Base-by-base conservation (phyloP, 2,329 filamentous ascomycete species). In the Dothidotthia symphoricarpi region DNA sequence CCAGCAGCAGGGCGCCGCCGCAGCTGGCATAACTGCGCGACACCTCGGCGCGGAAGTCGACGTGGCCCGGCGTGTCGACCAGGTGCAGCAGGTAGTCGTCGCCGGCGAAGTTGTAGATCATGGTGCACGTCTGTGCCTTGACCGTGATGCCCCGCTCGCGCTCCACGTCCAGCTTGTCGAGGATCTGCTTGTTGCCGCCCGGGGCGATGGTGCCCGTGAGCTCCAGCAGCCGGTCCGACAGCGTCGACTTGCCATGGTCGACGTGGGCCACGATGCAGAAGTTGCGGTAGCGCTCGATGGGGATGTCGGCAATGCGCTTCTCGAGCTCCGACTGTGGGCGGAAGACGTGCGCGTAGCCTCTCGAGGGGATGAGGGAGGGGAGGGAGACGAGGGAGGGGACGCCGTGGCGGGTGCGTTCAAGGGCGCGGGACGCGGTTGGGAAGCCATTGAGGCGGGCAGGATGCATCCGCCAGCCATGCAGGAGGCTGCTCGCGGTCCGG, bases 241-340 rank as follows among this genome's bases (percentile, higher is more conserved):
- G 81, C 4, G 93, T 98, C 63, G 87, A 95, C 70, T 98, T 98
- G 59, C 93, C 93, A 81, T 98, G 93, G 67, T 98, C 93, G 63
- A 98, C 94, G 67, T 98, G 93, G 8, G 93, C 93, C 34, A 98
- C 91, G 59, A 98, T 97, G 69, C 93, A 98, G 67, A 98, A 98
- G 68, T 98, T 98, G 47, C 93, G 85, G 59, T 79, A 91, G 14
- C 86, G 80, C 40, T 85, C 81, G 57, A 90, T 84, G 2, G 86
- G 86, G 37, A 91, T 90, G 5, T 79, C 81, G 12, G 81, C 74
- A 43, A 91, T 89, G 49, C 81, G 74, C 41, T 72, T 69, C 62
- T 85, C 81, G 15, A 85, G 72, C 16, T 77, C 74, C n/a, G 74
- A 63, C 42, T 66, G 66, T 13, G 65, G 48, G 44, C 68, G 68